Base-by-base conservation (phyloP, 345 rosid species). In the Hirschfeldia incana region DNA sequence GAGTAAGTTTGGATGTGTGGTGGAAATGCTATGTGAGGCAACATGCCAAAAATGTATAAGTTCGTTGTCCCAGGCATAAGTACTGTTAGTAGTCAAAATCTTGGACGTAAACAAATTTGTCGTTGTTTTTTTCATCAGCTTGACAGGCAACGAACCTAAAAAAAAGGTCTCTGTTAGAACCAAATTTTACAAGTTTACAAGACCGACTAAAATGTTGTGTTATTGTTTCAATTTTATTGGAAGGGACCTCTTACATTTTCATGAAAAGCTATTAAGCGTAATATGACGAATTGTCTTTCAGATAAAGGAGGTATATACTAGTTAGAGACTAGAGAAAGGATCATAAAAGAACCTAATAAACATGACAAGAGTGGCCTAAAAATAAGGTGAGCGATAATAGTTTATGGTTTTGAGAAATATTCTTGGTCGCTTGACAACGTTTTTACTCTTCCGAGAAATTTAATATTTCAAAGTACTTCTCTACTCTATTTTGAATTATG, bases 381-480 rank as follows among this genome's bases (percentile, higher is more conserved):
- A 4, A 59, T n/a, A n/a, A n/a, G n/a, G n/a, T n/a, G n/a, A n/a
- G n/a, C n/a, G n/a, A n/a, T n/a, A 58, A 1, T 58, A 26, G 13
- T 26, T 58, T 57, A 57, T 58, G 63, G 63, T 58, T 58, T 57
- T 59, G 63, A 59, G 15, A 27, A 59, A 59, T 59, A 27, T 59
- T 59, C 64, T 59, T 59, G 64, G 64, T 59, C 64, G 37, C 13
- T 11, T 37, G 2, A n/a, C n/a, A n/a, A n/a, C n/a, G n/a, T n/a
- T n/a, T n/a, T n/a, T n/a, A 59, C 36, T 26, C 65, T 71, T 58
- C 51, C 65, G 2, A 2, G 33, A 34, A 70, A 70, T 3, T 55
- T 27, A 44, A 5, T 26, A 33, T 13, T 59, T n/a, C 2, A 5
- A 28, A 59, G 5, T 26, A 59, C 4, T 27, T 27, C 27, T 36